Evolutionary conservation across 2,329 filamentous ascomycete species (phyloP).

Genomic region (Sclerotinia trifoliorum): DNA sequence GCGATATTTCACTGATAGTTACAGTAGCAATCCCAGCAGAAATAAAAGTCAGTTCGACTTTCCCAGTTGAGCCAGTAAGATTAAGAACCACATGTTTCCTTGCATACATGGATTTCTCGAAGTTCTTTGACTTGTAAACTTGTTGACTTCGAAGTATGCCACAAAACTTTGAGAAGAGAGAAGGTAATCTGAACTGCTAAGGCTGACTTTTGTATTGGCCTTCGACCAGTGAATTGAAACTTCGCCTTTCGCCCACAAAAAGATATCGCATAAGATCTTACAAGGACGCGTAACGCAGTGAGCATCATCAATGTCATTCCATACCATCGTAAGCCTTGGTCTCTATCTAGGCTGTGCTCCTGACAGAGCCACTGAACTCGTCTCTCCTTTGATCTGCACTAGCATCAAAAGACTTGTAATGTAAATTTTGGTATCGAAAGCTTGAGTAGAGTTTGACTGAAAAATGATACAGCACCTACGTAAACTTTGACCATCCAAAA

Average conservation of each 20-base stretch:
- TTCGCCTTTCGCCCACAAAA: neutral
- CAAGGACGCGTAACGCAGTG: neutral
- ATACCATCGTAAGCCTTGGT: neutral
- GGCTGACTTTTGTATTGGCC: neutral
- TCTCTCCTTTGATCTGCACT: neutral
- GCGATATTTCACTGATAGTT: neutral
- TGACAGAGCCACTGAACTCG: neutral
- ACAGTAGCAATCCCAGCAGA: neutral
- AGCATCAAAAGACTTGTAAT: neutral
- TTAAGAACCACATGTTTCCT: neutral
- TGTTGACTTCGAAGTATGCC: no score
- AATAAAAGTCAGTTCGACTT: neutral
- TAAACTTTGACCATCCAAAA: neutral
- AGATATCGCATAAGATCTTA: neutral
- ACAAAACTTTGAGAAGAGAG: neutral
- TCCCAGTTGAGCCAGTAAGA: neutral
- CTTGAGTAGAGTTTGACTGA: neutral
- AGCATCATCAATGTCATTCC: neutral
- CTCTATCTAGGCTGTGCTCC: neutral
- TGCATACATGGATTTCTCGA: neutral
- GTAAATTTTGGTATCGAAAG: neutral
- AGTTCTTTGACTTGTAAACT: neutral
- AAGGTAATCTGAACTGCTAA: neutral
- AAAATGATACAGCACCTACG: neutral
- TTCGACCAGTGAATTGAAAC: neutral